phyloP scores from a whole-genome alignment of 1,284 basidiomycete genomes.

The Cystobasidiaceae sp. region DNA sequence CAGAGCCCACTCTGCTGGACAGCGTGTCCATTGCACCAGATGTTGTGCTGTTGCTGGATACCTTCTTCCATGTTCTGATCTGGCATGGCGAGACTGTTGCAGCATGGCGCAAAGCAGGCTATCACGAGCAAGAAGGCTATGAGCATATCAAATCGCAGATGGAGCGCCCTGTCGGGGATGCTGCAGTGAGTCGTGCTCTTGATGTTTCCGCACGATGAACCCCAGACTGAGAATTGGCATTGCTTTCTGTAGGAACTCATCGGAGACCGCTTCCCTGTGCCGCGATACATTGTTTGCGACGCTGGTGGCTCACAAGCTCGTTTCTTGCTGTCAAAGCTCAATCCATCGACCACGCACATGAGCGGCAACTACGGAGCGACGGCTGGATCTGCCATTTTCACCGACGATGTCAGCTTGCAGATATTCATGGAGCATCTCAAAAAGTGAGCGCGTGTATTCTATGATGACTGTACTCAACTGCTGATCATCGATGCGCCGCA shows the following conservation, averaged over 20 bases:
- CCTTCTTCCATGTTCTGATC: slow-evolving; percentile 99
- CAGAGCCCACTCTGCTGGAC: slow-evolving; percentile 93
- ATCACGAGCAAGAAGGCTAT: slow-evolving; percentile 98
- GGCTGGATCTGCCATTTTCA: slow-evolving; percentile 88
- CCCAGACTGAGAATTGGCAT: not conserved
- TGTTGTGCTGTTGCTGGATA: slow-evolving; percentile 94
- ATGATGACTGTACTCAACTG: not conserved
- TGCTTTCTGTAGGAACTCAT: slow-evolving; percentile 67
- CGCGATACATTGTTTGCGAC: slow-evolving; percentile 95
- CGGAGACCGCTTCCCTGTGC: slow-evolving; percentile 91
- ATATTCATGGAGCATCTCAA: slow-evolving; percentile 51
- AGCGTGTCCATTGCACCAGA: slow-evolving; percentile 97
- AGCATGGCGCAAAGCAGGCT: slow-evolving; percentile 98
- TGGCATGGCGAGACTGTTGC: slow-evolving; percentile 98
- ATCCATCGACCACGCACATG: slow-evolving; percentile 96
- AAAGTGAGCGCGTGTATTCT: slow-evolving; percentile 32
- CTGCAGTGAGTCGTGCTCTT: slow-evolving; percentile 43
- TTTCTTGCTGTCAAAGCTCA: slow-evolving; percentile 92
- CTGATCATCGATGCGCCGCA: not conserved
- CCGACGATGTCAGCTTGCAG: slow-evolving; percentile 63
- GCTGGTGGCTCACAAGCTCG: slow-evolving; percentile 96
- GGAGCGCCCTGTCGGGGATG: slow-evolving; percentile 67
- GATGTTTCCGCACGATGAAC: not conserved
- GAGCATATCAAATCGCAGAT: slow-evolving; percentile 97
- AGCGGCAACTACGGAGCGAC: slow-evolving; percentile 67